These are phyloP conservation scores for Cryphonectria radicalis DNA, from an alignment of 2,329 filamentous ascomycete genomes.

Conservation along the genomic window DNA sequence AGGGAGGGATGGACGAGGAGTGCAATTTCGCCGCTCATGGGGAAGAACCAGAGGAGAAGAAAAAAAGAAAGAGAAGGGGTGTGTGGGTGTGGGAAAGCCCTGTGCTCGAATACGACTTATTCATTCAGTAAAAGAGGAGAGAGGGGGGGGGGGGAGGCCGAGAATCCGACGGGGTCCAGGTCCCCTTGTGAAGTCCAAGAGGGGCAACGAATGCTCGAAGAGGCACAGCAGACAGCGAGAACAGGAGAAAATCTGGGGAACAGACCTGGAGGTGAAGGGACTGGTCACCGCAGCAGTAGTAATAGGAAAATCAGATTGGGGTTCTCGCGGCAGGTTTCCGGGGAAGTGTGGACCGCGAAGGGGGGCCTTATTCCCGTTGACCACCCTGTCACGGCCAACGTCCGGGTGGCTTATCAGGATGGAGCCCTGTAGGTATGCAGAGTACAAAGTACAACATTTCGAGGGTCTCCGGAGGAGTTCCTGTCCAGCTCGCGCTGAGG, in stretches of 20 bases:
- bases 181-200: constrained; percentile 14
- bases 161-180: constrained; percentile 12
- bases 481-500: not conserved
- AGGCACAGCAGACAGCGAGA: not conserved
- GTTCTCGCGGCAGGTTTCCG: constrained; percentile 15
- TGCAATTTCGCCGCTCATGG: constrained; percentile 18
- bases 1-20: constrained; percentile 9
- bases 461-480: not conserved
- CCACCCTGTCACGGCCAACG: constrained; percentile 27
- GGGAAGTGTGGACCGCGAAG: constrained; percentile 18
- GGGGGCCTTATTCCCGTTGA: constrained; percentile 28
- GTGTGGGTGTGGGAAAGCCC: not conserved
- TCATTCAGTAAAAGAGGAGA: constrained; percentile 1
- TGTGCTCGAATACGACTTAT: constrained; percentile 14
- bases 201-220: not conserved
- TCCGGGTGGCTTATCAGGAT: constrained; percentile 25
- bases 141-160: not conserved
- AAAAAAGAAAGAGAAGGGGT: not conserved
- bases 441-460: not conserved
- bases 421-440: constrained; percentile 11
- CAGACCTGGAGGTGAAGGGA: constrained; percentile 16
- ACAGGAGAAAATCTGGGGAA: constrained; percentile 7
- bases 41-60: not conserved
- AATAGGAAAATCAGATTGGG: constrained; percentile 11
- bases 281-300: constrained; percentile 15